phyloP scores from a whole-genome alignment of 1,284 basidiomycete species.

The Rhizoctonia solani region DNA sequence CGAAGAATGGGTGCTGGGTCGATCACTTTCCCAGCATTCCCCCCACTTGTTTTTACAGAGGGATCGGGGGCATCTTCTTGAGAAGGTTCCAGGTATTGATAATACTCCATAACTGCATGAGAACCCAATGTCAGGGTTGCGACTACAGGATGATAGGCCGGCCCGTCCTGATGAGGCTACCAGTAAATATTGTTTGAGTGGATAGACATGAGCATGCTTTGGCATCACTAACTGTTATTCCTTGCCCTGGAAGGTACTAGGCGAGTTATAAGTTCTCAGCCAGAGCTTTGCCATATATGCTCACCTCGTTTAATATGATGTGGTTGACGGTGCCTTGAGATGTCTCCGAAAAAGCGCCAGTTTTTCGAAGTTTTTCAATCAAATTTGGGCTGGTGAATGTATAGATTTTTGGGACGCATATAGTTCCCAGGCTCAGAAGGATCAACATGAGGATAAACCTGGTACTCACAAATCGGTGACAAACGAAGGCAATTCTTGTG shows the following conservation, averaged over 20 bases:
- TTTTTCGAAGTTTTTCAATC: constrained; percentile 64
- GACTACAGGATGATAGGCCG: constrained; percentile 84
- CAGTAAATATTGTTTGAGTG: constrained; percentile 2
- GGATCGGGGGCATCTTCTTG: constrained; percentile 1
- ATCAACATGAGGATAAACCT: not conserved
- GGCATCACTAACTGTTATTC: constrained; percentile 73
- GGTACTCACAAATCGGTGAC: constrained; percentile 62
- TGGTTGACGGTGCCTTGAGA: constrained; percentile 78
- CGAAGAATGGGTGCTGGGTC: constrained; percentile 68
- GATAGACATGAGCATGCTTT: constrained; percentile 16
- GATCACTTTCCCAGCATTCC: constrained; percentile 46
- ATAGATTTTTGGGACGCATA: not conserved
- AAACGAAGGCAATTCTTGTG: constrained; percentile 67
- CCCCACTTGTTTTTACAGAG: not conserved
- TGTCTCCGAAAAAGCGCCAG: constrained; percentile 63
- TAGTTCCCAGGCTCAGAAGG: constrained; percentile 32
- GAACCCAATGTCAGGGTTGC: constrained; percentile 88
- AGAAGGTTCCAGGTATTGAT: constrained; percentile 58
- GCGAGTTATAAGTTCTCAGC: constrained; percentile 28
- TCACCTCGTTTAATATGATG: constrained; percentile 81
- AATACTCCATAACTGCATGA: constrained; percentile 84
- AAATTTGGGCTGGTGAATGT: constrained; percentile 70
- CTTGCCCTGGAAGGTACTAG: constrained; percentile 86
- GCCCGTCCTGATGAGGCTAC: constrained; percentile 92
- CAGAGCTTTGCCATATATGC: constrained; percentile 35